Conservation (phyloP, 2,329 filamentous ascomycete genomes). For the Pyrenophora tritici-repentis region DNA sequence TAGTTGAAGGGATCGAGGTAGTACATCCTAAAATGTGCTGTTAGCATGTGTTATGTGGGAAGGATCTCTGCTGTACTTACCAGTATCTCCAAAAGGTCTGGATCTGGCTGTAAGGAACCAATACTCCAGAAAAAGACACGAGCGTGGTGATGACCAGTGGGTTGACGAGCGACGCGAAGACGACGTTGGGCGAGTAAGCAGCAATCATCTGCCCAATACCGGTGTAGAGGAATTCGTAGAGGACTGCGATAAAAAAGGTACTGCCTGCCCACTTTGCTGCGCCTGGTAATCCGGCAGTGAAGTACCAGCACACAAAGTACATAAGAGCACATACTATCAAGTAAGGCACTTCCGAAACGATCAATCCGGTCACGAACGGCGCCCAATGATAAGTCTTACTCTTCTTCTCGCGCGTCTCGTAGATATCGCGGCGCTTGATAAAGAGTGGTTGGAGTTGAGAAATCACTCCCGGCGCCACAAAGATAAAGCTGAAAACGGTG, state of each 20-base stretch:
- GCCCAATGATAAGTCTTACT: conserved; percentile 74
- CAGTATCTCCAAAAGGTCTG: conserved; percentile 69
- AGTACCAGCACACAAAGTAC: conserved; percentile 69
- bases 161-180: conserved; percentile 58
- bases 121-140: conserved; percentile 53
- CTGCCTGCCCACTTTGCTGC: conserved; percentile 59
- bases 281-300: conserved; percentile 44
- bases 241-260: conserved; percentile 40
- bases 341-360: conserved; percentile 71
- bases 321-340: conserved; percentile 64
- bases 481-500: conserved; percentile 55
- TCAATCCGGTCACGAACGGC: conserved; percentile 69
- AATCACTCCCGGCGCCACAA: conserved; percentile 45
- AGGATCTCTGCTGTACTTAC: not conserved
- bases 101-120: conserved; percentile 64
- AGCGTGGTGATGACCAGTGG: conserved; percentile 19
- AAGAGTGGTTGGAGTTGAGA: conserved; percentile 49
- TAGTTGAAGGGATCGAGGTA: conserved; percentile 24
- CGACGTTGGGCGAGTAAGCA: conserved; percentile 47
- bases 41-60: conserved; percentile 31
- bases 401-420: conserved; percentile 62
- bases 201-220: conserved; percentile 61
- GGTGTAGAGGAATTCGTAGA: conserved; percentile 52
- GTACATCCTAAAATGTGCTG: conserved; percentile 46
- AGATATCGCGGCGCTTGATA: conserved; percentile 51